Conservation (phyloP, 2,329 filamentous ascomycete genomes). For the Penicillium concentricum region DNA sequence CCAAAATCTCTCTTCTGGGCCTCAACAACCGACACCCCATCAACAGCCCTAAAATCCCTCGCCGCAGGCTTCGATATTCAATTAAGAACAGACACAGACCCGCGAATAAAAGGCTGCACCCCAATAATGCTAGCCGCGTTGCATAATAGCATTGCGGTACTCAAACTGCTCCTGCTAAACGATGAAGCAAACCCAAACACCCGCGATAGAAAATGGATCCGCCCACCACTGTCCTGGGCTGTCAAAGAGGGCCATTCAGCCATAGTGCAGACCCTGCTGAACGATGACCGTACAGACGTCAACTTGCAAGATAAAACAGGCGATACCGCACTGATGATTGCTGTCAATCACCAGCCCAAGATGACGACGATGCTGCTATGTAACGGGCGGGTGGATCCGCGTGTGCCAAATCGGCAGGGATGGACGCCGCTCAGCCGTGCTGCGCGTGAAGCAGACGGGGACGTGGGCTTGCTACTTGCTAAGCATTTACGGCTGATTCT, state of each 20-base stretch:
- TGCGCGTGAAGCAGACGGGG: constrained; percentile 2
- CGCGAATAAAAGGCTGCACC: constrained; percentile 15
- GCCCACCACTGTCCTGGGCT: constrained; percentile 22
- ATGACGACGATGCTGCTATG: constrained; percentile 13
- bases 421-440: constrained; percentile 17
- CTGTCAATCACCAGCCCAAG: constrained; percentile 8
- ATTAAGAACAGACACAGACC: constrained; percentile 11
- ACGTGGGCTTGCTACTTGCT: constrained; percentile 16
- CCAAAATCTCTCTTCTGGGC: constrained; percentile 23
- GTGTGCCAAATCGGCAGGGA: constrained; percentile 16
- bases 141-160: constrained; percentile 10
- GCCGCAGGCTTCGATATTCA: constrained; percentile 17
- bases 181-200: constrained; percentile 18
- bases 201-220: constrained; percentile 19
- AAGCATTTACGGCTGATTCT: constrained; percentile 19
- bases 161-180: constrained; percentile 12
- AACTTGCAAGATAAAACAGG: constrained; percentile 21
- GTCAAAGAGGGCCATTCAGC: constrained; percentile 10
- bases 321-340: constrained; percentile 19
- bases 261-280: constrained; percentile 15
- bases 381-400: constrained; percentile 13
- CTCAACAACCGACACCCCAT: constrained; percentile 8
- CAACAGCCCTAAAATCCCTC: constrained; percentile 14
- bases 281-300: constrained; percentile 18
- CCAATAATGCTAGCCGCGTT: constrained; percentile 20